Conservation (phyloP, 1,284 basidiomycete species). For the Trametes sp. region DNA sequence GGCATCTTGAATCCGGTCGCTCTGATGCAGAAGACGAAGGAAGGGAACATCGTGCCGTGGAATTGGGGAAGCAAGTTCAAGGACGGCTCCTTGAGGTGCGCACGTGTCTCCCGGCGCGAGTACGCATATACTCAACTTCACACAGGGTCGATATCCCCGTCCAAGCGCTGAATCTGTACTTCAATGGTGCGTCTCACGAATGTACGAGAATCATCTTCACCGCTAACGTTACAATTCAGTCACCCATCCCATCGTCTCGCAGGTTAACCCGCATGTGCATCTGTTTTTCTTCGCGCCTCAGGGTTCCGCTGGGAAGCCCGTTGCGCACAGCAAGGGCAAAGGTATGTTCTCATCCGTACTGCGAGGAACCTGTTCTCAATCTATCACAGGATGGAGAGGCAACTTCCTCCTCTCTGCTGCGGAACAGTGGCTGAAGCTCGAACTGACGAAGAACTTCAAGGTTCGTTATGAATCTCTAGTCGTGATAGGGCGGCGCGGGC, state of each 20-base stretch:
- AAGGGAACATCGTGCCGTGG: slow-evolving; percentile 89
- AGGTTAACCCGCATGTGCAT: slow-evolving; percentile 98
- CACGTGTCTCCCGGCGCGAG: slow-evolving; percentile 19
- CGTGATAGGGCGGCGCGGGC: neutral
- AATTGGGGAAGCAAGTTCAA: slow-evolving; percentile 94
- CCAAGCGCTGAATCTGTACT: slow-evolving; percentile 91
- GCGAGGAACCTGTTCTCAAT: neutral
- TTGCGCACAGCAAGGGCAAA: slow-evolving; percentile 92
- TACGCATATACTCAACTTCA: neutral
- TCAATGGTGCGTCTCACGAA: slow-evolving; percentile 67
- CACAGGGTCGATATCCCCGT: slow-evolving; percentile 91
- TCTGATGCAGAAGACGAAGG: slow-evolving; percentile 90
- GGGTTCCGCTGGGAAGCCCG: slow-evolving; percentile 93
- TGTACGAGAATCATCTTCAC: slow-evolving; percentile 12
- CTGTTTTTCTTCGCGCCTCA: slow-evolving; percentile 97
- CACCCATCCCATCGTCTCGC: slow-evolving; percentile 94
- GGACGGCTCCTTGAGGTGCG: slow-evolving; percentile 85
- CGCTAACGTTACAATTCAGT: slow-evolving; percentile 55
- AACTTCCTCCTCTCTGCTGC: slow-evolving; percentile 94
- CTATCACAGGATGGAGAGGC: slow-evolving; percentile 83
- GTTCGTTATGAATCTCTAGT: slow-evolving; percentile 40
- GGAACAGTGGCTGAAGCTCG: slow-evolving; percentile 94
- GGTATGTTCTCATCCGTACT: slow-evolving; percentile 49
- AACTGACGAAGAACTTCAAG: slow-evolving; percentile 95
- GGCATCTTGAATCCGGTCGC: slow-evolving; percentile 90